phyloP scores from a whole-genome alignment of 2,329 filamentous ascomycete species.

The Claviceps pazoutovae region DNA sequence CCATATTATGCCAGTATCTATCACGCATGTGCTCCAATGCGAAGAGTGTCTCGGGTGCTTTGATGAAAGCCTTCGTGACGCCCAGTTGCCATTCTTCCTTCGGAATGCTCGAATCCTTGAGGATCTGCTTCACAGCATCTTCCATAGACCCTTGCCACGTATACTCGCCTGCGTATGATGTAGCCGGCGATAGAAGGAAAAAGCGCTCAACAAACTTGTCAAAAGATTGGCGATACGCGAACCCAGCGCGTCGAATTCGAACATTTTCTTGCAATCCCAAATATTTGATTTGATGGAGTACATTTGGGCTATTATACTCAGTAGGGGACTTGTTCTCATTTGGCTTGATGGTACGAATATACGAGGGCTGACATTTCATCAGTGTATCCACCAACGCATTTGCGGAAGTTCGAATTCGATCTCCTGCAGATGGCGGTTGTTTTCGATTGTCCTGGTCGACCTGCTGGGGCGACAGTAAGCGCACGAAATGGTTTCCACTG shows the following conservation, averaged over 20 bases:
- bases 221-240: conserved; percentile 92
- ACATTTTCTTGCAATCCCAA: conserved; percentile 99
- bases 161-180: conserved; percentile 92
- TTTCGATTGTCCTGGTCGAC: conserved; percentile 94
- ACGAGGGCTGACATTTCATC: conserved; percentile 95
- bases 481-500: conserved; percentile 75
- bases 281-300: conserved; percentile 97
- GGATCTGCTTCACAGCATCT: conserved; percentile 77
- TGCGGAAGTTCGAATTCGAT: conserved; percentile 88
- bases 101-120: conserved; percentile 93
- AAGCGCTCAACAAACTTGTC: conserved; percentile 98
- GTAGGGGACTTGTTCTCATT: conserved; percentile 96
- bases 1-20: conserved; percentile 99
- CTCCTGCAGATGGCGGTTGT: conserved; percentile 84
- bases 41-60: conserved; percentile 92
- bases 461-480: conserved; percentile 78
- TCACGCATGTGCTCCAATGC: conserved; percentile 96
- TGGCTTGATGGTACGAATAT: conserved; percentile 97
- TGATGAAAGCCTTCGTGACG: conserved; percentile 94
- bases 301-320: conserved; percentile 84
- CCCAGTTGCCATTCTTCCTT: conserved; percentile 95
- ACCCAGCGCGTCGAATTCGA: conserved; percentile 86
- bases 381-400: conserved; percentile 89
- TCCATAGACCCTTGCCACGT: conserved; percentile 86
- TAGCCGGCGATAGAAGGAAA: conserved; percentile 86